phyloP scores from a whole-genome alignment of 208 protist species.

The Entamoeba moshkovskii region DNA sequence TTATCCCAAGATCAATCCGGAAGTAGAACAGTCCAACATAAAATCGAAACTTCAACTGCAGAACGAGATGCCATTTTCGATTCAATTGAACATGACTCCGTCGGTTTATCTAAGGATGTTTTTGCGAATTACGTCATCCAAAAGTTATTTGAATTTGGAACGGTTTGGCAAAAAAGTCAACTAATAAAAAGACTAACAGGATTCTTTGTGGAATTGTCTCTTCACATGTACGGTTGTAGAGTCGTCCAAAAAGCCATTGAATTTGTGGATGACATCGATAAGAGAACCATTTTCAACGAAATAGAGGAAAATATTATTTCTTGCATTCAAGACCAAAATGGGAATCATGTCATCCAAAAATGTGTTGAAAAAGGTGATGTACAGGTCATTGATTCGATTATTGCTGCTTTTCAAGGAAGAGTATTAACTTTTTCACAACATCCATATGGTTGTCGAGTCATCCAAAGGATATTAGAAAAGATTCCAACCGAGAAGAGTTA shows the following conservation, averaged over 20 bases:
- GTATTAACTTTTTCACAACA: constrained; percentile 67
- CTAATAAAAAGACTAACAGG: constrained; percentile 59
- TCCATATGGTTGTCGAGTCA: constrained; percentile 92
- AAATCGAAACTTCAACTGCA: not conserved
- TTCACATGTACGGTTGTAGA: constrained; percentile 87
- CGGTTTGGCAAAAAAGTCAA: not conserved
- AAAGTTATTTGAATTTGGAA: constrained; percentile 27
- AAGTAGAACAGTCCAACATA: constrained; percentile 7
- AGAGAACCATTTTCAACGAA: constrained; percentile 55
- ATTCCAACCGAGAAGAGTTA: constrained; percentile 59
- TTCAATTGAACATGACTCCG: not conserved
- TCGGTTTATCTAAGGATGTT: constrained; percentile 53
- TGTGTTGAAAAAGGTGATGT: constrained; percentile 84
- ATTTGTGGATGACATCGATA: constrained; percentile 8
- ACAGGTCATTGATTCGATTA: constrained; percentile 72
- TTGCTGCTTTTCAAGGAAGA: constrained; percentile 69
- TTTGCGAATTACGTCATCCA: constrained; percentile 42
- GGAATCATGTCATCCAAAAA: constrained; percentile 96
- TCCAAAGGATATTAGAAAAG: constrained; percentile 89
- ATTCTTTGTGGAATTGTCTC: constrained; percentile 70
- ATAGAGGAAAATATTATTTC: constrained; percentile 74
- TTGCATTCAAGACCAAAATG: constrained; percentile 94
- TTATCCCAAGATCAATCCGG: not conserved
- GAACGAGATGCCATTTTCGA: not conserved
- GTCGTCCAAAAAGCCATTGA: constrained; percentile 76